Evolutionary conservation across 2,329 filamentous ascomycete genomes (phyloP).

Genomic region (Raffaelea arxii): DNA sequence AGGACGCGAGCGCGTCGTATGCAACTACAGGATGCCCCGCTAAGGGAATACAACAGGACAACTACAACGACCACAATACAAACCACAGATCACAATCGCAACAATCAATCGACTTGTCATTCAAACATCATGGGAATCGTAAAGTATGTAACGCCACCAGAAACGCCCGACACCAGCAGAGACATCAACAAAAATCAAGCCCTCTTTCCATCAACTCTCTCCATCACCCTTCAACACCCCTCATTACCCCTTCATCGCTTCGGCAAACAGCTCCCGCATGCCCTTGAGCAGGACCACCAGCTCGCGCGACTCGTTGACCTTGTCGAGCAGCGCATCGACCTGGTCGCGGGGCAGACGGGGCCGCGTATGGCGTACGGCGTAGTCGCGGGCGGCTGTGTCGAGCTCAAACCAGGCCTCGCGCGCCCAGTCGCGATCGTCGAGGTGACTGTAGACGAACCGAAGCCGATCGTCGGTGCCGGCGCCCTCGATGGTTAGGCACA

Average conservation of each 20-base stretch:
- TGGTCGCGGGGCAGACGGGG: conserved; percentile 75
- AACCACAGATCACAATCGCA: no score
- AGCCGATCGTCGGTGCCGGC: conserved; percentile 74
- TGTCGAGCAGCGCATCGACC: conserved; percentile 66
- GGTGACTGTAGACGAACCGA: conserved; percentile 81
- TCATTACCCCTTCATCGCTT: conserved; percentile 46
- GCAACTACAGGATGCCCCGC: no score
- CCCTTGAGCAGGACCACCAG: conserved; percentile 65
- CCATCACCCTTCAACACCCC: neutral
- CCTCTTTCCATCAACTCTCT: neutral
- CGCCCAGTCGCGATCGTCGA: conserved; percentile 81
- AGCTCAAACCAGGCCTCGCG: conserved; percentile 91
- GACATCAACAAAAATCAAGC: no score
- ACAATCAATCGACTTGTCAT: no score
- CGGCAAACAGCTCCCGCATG: conserved; percentile 71
- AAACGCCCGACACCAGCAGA: no score
- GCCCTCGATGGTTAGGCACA: conserved; percentile 84
- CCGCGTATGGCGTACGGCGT: conserved; percentile 70
- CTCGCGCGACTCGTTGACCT: conserved; percentile 72
- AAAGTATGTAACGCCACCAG: no score
- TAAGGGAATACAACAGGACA: no score
- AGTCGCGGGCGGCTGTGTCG: conserved; percentile 70
- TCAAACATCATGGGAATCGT: no score
- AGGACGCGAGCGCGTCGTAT: no score
- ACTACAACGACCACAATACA: no score